Evolutionary conservation across 495 filamentous ascomycete genomes (phyloP).

Genomic region (Letharia lupina): DNA sequence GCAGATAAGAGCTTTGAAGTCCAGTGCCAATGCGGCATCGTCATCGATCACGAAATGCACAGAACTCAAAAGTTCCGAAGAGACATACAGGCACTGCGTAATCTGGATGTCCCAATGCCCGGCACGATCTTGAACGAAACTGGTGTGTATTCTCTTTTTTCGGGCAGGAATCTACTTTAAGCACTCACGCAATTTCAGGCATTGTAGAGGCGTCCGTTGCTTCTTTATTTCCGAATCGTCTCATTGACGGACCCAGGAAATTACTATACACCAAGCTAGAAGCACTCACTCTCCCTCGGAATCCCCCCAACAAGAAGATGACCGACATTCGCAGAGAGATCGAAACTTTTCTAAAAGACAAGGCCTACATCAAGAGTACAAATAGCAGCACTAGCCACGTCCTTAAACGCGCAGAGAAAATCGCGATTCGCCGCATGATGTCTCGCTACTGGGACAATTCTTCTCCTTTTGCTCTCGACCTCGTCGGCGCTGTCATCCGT

Average conservation of each 20-base stretch:
- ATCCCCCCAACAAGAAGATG: slow-evolving; percentile 28
- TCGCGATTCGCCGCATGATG: slow-evolving; percentile 66
- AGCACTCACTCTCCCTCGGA: neutral
- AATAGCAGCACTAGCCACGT: slow-evolving; percentile 14
- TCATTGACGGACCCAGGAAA: neutral
- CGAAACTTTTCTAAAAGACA: slow-evolving; percentile 33
- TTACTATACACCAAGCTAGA: neutral
- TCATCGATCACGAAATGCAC: neutral
- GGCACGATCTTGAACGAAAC: slow-evolving; percentile 29
- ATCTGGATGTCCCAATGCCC: slow-evolving; percentile 46
- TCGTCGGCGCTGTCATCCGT: slow-evolving; percentile 69
- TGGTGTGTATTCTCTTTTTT: neutral
- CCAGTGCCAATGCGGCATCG: slow-evolving; percentile 39
- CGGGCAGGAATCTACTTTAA: no score
- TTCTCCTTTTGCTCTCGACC: slow-evolving; percentile 61
- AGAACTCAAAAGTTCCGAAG: slow-evolving; percentile 45
- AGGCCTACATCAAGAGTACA: slow-evolving; percentile 25
- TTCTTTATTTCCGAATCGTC: neutral
- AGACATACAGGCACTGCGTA: slow-evolving; percentile 42
- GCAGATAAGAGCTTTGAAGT: slow-evolving; percentile 51
- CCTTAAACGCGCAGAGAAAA: slow-evolving; percentile 31
- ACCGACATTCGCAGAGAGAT: slow-evolving; percentile 26
- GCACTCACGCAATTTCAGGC: neutral
- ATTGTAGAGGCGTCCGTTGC: neutral
- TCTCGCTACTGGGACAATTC: slow-evolving; percentile 71